Evolutionary conservation across 441 rosid species (phyloP).

Genomic region (Eruca vesicaria): DNA sequence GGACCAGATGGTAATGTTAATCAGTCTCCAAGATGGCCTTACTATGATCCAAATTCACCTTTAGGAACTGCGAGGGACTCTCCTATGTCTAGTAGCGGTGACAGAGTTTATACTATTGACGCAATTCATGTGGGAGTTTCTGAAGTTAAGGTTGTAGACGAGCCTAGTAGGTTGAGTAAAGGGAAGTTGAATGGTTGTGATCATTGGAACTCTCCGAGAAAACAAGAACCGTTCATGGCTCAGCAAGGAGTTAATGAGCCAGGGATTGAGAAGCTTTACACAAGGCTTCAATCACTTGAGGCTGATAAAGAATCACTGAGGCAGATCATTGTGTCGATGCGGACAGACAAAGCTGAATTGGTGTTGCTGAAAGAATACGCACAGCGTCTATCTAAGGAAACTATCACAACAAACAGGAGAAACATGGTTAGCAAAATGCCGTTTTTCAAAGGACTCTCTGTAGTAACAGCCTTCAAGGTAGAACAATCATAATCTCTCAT

Average conservation of each 20-base stretch:
- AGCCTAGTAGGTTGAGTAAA: conserved; percentile 25
- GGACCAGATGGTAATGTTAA: conserved; percentile 32
- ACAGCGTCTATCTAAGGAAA: conserved; percentile 76
- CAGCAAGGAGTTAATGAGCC: conserved; percentile 58
- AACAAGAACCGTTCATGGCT: conserved; percentile 28
- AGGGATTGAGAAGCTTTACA: conserved; percentile 77
- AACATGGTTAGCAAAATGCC: conserved; percentile 48
- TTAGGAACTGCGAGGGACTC: conserved; percentile 55
- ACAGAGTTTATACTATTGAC: conserved; percentile 86
- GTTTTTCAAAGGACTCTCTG: conserved; percentile 46
- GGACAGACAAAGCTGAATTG: conserved; percentile 87
- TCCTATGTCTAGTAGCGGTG: conserved; percentile 55
- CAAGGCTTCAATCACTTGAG: conserved; percentile 93
- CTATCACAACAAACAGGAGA: conserved; percentile 47
- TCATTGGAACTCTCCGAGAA: conserved; percentile 52
- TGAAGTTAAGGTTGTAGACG: conserved; percentile 45
- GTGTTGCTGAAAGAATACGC: conserved; percentile 90
- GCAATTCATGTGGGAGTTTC: conserved; percentile 58
- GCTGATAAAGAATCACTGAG: conserved; percentile 96
- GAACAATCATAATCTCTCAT: background rate
- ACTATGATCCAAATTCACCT: conserved; percentile 48
- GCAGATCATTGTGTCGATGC: conserved; percentile 87
- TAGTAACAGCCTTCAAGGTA: conserved; percentile 81
- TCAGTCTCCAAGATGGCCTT: conserved; percentile 67
- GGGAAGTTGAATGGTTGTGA: conserved; percentile 37